A percentile compares a stretch with the other conserved stretches of the same genome.
Evolutionary conservation across 345 rosid genomes (phyloP).

Genomic region (Trapa bicornis): DNA sequence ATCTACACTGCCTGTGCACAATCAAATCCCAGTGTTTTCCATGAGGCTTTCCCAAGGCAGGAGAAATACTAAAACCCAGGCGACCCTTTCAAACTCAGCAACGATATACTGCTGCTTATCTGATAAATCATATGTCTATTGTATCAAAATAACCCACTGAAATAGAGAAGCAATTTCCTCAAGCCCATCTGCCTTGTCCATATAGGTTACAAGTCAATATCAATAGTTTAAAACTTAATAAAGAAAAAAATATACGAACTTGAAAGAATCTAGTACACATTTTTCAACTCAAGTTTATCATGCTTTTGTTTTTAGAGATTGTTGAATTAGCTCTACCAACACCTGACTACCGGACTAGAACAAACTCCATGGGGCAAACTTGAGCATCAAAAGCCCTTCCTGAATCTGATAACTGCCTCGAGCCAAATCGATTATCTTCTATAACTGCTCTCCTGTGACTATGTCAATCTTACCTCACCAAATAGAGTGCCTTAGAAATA

Average conservation of each 20-base stretch:
- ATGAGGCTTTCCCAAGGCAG: conserved; percentile 18
- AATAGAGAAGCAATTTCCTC: not conserved
- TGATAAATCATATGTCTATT: not conserved
- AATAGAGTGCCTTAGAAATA: not conserved
- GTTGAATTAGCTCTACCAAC: not conserved
- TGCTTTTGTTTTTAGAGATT: not conserved
- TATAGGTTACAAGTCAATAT: not conserved
- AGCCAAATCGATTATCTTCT: not conserved
- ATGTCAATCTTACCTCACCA: not conserved
- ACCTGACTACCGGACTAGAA: not conserved
- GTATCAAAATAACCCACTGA: not conserved
- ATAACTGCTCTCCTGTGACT: not conserved
- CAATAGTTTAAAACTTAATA: not conserved
- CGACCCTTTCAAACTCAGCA: conserved; percentile 10
- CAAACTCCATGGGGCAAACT: not conserved
- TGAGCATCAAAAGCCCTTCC: not conserved
- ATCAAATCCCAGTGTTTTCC: conserved; percentile 34
- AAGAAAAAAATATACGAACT: not conserved
- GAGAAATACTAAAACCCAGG: conserved; percentile 46
- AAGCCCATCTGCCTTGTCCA: not conserved
- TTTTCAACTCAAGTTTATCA: not conserved
- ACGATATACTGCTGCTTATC: not conserved
- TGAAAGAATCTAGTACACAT: not conserved
- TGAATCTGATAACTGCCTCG: not conserved
- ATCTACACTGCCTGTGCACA: not conserved